Base-by-base conservation (phyloP, 2,329 filamentous ascomycete species). In the Simplicillium sp. region DNA sequence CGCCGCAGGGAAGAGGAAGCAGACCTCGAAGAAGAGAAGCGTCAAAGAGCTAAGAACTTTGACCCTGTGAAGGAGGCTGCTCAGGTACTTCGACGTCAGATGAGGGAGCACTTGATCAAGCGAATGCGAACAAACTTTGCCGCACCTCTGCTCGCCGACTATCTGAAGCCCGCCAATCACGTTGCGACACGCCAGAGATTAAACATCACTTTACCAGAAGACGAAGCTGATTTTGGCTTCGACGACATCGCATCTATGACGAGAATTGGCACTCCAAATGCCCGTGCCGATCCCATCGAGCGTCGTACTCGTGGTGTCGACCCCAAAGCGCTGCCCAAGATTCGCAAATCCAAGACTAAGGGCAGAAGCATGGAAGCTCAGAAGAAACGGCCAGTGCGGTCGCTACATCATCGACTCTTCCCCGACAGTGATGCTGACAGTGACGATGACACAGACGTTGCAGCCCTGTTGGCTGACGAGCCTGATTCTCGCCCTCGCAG, bases 51-150 rank as follows among this genome's bases (percentile, higher is more conserved):
- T 14, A 82, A 84, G 54, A 84, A 94, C 56, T 77, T 96, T 48
- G 90, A 98, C 59, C 90, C 92, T n/a, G 86, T 90, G 4, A 66
- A 71, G 37, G 90, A 94, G 55, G 90, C 92, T 29, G 70, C 88
- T 32, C 80, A 89, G 46, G 75, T 85, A 35, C 75, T 96, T 40
- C 77, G 83, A 39, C 77, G 79, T 40, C 89, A 97, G 58, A 69
- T 98, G 56, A 81, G 78, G 44, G 85, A 94, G 56, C 92, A 94
- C 58, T 68, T 98, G 29, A 79, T 97, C 46, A 79, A 84, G 48
- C 88, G 96, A 57, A 85, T 97, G 54, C 88, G 89, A 51, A 84
- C 83, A 35, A 84, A 90, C 52, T 80, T 97, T 37, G 89, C 86
- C 8, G 85, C 82, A 7, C 87, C 88, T 3, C 75, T 80, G 34